These are phyloP conservation scores for Leccinum fuscescens DNA, from an alignment of 1,284 basidiomycete genomes.

Conservation along the genomic window DNA sequence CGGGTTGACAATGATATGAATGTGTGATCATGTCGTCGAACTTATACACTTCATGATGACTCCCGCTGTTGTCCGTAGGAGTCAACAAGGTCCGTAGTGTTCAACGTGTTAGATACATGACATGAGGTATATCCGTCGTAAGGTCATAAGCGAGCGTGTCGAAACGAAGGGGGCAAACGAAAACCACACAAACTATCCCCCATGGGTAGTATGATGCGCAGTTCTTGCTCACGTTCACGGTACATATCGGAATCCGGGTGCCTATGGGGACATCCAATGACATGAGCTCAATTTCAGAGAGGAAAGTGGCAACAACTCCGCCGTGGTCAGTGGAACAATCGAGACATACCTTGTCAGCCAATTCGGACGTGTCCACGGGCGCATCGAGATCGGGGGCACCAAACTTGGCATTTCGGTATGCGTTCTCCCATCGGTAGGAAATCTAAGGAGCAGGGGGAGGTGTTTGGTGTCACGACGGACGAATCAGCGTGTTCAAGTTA, in stretches of 20 bases:
- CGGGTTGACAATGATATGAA: slow-evolving; percentile 3
- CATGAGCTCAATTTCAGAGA: not conserved
- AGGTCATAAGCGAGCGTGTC: not conserved
- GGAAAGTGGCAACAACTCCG: not conserved
- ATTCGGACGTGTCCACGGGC: slow-evolving; percentile 60
- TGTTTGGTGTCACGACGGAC: not conserved
- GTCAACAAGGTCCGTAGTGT: not conserved
- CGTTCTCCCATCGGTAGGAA: slow-evolving; percentile 64
- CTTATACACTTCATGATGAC: not conserved
- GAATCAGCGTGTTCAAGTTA: not conserved
- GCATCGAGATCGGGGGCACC: slow-evolving; percentile 50
- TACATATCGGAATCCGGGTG: slow-evolving; percentile 2
- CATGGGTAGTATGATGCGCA: not conserved
- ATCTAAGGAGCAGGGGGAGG: slow-evolving; percentile 37
- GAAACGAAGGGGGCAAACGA: not conserved
- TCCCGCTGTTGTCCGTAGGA: not conserved
- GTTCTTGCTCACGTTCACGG: not conserved
- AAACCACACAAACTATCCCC: not conserved
- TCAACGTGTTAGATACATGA: not conserved
- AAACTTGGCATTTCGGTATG: slow-evolving; percentile 50
- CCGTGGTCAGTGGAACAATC: not conserved
- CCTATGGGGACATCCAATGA: not conserved
- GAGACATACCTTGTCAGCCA: not conserved
- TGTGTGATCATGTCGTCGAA: not conserved
- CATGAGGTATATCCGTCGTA: not conserved